Base-by-base conservation (phyloP, 2,329 filamentous ascomycete genomes). In the Microascus cirrosus region DNA sequence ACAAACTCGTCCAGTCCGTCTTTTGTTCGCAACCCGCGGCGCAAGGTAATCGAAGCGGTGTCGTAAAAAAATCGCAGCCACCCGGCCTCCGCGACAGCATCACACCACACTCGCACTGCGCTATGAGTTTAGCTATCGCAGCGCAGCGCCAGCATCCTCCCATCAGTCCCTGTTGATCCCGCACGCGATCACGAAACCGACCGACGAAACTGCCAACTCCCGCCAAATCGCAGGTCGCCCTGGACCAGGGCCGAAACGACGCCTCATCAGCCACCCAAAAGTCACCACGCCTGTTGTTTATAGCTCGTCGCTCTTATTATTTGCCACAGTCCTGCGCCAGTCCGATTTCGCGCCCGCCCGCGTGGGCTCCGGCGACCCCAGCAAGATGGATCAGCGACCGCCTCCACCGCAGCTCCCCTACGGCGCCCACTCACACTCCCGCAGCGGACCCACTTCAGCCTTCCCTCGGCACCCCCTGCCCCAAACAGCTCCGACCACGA, bases 321-420 rank as follows among this genome's bases (percentile, higher is more conserved):
- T 42, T 12, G 39, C 39, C n/a, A n/a, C 39, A 13, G 39, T n/a
- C 7, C n/a, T 50, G 20, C 45, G 45, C 45, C 45, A 50, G n/a
- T 24, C 45, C n/a, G 20, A 50, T 50, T 50, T 42, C 18, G 45
- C 45, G 20, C 45, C n/a, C 20, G n/a, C 45, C n/a, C 20, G n/a
- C 45, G 45, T 20, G 20, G 45, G n/a, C 36, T 15, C 45, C 10
- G 20, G n/a, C 22, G 12, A 54, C 18, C 52, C 52, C 34, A 24
- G 53, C 53, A 39, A 24, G 25, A 58, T 58, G 56, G 56, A 58
- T 45, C 56, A 54, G 48, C 56, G 56, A 58, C 50, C 51, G 42
- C 51, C 32, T 52, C 36, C 51, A 53, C 51, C 51, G 15, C 56
- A 58, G 42, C 35, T 48, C 28, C 42, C 56, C 39, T 54, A 58